These are phyloP conservation scores for Echeveria elegans DNA, from an alignment of 164 flowering plant species.

Conservation along the genomic window DNA sequence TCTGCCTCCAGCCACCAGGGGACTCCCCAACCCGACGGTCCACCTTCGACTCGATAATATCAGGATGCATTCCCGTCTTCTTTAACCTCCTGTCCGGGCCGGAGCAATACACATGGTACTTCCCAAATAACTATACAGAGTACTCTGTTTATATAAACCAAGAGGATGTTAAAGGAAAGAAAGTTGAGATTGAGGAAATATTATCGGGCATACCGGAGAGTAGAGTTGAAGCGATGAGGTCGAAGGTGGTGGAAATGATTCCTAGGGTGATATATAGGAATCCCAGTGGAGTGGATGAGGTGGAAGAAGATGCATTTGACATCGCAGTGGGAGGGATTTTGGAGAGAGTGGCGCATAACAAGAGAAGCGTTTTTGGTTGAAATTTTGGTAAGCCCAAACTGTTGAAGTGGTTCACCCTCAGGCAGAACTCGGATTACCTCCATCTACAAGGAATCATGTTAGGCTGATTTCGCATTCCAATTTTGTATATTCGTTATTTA, in stretches of 20 bases:
- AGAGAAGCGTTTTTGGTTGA: slow-evolving; percentile 1
- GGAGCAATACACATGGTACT: slow-evolving; percentile 22
- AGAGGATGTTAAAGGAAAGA: slow-evolving; percentile 5
- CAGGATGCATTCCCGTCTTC: slow-evolving; percentile 23
- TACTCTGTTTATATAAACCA: slow-evolving; percentile 21
- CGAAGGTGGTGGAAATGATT: slow-evolving; percentile 20
- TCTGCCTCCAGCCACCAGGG: slow-evolving; percentile 26
- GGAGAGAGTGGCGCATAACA: slow-evolving; percentile 20
- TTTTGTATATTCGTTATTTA: no score
- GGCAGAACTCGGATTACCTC: no score
- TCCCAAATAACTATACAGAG: slow-evolving; percentile 15
- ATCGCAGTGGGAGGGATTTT: slow-evolving; percentile 16
- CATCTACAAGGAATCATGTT: no score
- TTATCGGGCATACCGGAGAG: slow-evolving; percentile 10
- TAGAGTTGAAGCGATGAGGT: slow-evolving; percentile 16
- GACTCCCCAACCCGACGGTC: slow-evolving; percentile 22
- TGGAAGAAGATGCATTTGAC: slow-evolving; percentile 25
- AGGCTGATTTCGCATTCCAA: no score
- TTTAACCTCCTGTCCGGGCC: slow-evolving; percentile 19
- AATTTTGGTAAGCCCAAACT: background rate
- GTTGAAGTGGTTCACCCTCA: no score
- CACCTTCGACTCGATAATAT: slow-evolving; percentile 23
- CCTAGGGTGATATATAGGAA: slow-evolving; percentile 19
- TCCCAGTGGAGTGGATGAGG: slow-evolving; percentile 8
- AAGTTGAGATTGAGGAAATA: slow-evolving; percentile 7